These are phyloP conservation scores for Zea luxurians DNA, from an alignment of 176 grass and related monocot genomes.

Conservation along the genomic window DNA sequence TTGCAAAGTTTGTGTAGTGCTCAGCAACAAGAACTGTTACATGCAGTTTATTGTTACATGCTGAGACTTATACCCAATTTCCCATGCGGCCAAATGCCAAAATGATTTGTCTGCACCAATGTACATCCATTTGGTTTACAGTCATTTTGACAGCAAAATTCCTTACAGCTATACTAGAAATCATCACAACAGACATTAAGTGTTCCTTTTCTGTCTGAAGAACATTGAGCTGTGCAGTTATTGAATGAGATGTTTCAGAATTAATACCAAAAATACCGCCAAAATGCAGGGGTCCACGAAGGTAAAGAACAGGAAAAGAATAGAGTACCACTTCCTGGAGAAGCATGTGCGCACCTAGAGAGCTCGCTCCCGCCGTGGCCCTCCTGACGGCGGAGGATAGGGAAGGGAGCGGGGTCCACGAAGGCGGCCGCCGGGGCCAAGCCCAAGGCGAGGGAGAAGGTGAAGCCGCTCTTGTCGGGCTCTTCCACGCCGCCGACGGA, in stretches of 20 bases:
- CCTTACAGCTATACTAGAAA: background rate
- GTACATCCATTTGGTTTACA: conserved; percentile 12
- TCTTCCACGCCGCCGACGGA: too few relatives aligned
- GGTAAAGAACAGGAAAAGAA: too few relatives aligned
- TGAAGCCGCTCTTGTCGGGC: too few relatives aligned
- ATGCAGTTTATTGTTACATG: background rate
- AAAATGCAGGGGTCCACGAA: too few relatives aligned
- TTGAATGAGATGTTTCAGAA: conserved; percentile 33
- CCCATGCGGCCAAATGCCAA: background rate
- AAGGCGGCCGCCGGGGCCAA: too few relatives aligned
- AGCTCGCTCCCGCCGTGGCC: too few relatives aligned
- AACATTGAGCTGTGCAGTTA: background rate
- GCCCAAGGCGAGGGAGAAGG: too few relatives aligned
- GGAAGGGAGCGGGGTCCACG: too few relatives aligned
- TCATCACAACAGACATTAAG: conserved; percentile 18
- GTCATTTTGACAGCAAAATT: background rate
- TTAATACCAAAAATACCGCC: background rate
- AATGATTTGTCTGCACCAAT: background rate
- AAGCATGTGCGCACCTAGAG: too few relatives aligned
- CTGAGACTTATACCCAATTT: conserved; percentile 4
- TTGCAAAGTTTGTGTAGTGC: conserved; percentile 15
- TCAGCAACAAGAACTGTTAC: conserved; percentile 8
- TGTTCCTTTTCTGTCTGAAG: background rate
- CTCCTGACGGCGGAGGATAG: too few relatives aligned
- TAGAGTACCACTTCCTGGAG: too few relatives aligned